These are phyloP conservation scores for Aspergillus nanangensis DNA, from an alignment of 495 filamentous ascomycete genomes.

Conservation along the genomic window DNA sequence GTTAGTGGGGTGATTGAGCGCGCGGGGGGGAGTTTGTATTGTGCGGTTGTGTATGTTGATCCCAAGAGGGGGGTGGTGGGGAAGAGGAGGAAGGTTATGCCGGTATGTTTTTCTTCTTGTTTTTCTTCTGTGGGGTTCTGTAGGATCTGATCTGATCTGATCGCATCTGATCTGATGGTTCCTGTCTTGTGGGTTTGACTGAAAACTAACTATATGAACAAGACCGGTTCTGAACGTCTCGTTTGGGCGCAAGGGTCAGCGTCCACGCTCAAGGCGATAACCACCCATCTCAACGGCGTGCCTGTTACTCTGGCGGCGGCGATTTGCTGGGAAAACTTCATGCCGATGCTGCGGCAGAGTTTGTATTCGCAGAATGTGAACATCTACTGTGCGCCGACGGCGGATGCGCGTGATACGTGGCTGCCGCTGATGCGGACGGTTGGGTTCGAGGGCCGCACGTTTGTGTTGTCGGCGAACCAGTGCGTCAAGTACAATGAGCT, in stretches of 20 bases:
- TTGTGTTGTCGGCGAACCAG: slow-evolving; percentile 87
- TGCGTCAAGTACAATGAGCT: slow-evolving; percentile 59
- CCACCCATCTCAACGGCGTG: slow-evolving; percentile 73
- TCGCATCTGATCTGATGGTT: not conserved
- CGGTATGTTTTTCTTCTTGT: slow-evolving; percentile 39
- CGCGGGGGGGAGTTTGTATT: slow-evolving; percentile 79
- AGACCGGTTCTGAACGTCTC: slow-evolving; percentile 77
- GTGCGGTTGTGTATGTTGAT: slow-evolving; percentile 78
- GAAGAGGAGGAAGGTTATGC: slow-evolving; percentile 94
- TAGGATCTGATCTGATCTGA: not conserved
- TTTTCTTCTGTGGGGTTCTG: not conserved
- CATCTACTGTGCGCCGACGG: slow-evolving; percentile 88
- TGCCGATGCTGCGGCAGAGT: slow-evolving; percentile 77
- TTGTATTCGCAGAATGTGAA: slow-evolving; percentile 91
- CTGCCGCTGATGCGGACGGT: slow-evolving; percentile 74
- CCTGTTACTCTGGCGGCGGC: slow-evolving; percentile 75
- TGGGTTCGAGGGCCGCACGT: slow-evolving; percentile 74
- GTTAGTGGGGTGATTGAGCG: slow-evolving; percentile 76
- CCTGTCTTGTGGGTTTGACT: too few species aligned
- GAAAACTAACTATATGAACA: too few species aligned
- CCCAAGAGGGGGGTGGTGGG: slow-evolving; percentile 66
- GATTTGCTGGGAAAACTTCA: slow-evolving; percentile 98
- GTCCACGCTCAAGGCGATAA: slow-evolving; percentile 74
- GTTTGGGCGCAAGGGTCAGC: slow-evolving; percentile 89
- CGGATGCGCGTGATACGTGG: slow-evolving; percentile 84